Base-by-base conservation (phyloP, 306 rosid species). In the Quercus ilex region DNA sequence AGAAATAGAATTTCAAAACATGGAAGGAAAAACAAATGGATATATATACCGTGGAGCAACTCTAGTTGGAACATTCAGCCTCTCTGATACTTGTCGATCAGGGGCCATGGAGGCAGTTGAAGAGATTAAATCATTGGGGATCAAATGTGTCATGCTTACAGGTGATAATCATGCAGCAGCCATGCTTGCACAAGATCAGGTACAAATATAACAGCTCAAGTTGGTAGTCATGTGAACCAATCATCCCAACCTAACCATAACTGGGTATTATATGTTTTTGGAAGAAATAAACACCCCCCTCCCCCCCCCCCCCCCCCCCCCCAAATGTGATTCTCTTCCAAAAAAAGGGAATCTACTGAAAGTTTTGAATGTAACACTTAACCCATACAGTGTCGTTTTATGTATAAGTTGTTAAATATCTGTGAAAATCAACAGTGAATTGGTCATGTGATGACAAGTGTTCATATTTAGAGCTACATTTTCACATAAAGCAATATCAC, bases 111-210 rank as follows among this genome's bases (percentile, higher is more conserved):
- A 95, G 69, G 98, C 99, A 76, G 79, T 92, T 43, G 81, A 55
- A 56, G 82, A 88, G 87, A 82, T 95, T 23, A 88, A 83, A 85
- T 83, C 56, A 62, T 60, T 92, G 71, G 94, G 98, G 38, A 92
- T 95, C 73, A 92, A 84, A 88, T 87, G 94, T 1, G 88, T 91
- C 59, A 92, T 95, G 98, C 97, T 95, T 74, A 92, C 99, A 0
- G 99, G 99, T 58, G 99, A 95, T 67, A 78, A 88, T 77, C 84
- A 86, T 49, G 91, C 87, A 69, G 90, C 97, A 52, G 97, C 98
- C 31, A 78, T 84, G 91, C 91, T 91, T 76, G 88, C 91, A 58
- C 91, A 95, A 69, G 91, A 88, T 25, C 90, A 95, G 97, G 99
- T 94, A n/a, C 56, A 72, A 23, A 35, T 69, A 31, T 51, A 18